Evolutionary conservation across 306 rosid species (phyloP).

Genomic region (Carpinus fangiana): DNA sequence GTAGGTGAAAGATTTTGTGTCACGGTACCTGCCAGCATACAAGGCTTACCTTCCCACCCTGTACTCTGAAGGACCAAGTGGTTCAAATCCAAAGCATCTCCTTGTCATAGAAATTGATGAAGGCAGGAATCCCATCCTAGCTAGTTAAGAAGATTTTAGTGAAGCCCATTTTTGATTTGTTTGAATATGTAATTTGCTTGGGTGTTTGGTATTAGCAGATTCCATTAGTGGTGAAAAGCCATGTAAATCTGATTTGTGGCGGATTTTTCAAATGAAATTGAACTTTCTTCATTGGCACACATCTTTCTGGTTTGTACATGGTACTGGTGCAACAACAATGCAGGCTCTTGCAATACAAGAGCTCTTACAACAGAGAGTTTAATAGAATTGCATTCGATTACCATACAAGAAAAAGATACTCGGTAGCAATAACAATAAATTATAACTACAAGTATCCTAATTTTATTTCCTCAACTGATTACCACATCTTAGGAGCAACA

Average conservation of each 20-base stretch:
- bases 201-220: slow-evolving; percentile 20
- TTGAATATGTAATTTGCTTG: slow-evolving; percentile 26
- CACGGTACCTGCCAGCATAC: slow-evolving; percentile 92
- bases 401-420: not conserved
- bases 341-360: not conserved
- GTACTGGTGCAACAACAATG: not conserved
- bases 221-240: slow-evolving; percentile 14
- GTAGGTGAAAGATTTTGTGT: slow-evolving; percentile 89
- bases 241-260: slow-evolving; percentile 21
- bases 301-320: slow-evolving; percentile 21
- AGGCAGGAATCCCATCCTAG: slow-evolving; percentile 84
- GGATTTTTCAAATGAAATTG: slow-evolving; percentile 28
- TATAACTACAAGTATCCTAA: too few relatives aligned
- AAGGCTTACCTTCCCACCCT: slow-evolving; percentile 91
- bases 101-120: slow-evolving; percentile 85
- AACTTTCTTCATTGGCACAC: slow-evolving; percentile 12
- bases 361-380: not conserved
- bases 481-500: slow-evolving; percentile 46
- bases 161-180: slow-evolving; percentile 29
- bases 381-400: not conserved
- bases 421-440: not conserved
- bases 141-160: slow-evolving; percentile 30
- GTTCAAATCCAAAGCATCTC: slow-evolving; percentile 70
- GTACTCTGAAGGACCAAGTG: slow-evolving; percentile 79
- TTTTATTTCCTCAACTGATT: not conserved